These are phyloP conservation scores for Wallemia hederae DNA, from an alignment of 1,284 basidiomycete species.

Conservation along the genomic window DNA sequence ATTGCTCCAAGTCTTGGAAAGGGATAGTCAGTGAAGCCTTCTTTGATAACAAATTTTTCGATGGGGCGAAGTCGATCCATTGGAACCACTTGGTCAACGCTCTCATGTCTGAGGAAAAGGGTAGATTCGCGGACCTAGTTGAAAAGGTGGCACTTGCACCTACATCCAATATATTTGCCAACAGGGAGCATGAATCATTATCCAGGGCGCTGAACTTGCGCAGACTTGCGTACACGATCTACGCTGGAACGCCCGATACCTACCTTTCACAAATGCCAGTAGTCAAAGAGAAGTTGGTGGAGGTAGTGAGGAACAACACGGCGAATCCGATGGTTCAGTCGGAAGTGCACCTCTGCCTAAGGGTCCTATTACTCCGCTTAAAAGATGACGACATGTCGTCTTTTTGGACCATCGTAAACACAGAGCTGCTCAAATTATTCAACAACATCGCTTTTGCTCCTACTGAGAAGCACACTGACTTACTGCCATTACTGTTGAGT, in stretches of 20 bases:
- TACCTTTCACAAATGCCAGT: constrained; percentile 66
- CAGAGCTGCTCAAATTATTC: constrained; percentile 46
- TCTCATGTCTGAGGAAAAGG: constrained; percentile 60
- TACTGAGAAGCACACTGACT: constrained; percentile 42
- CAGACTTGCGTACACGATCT: constrained; percentile 54
- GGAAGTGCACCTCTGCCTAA: constrained; percentile 48
- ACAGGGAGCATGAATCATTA: constrained; percentile 73
- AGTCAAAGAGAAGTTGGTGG: constrained; percentile 89
- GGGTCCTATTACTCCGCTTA: constrained; percentile 72
- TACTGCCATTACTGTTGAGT: constrained; percentile 48
- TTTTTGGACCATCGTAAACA: constrained; percentile 87
- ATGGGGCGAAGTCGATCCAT: constrained; percentile 26
- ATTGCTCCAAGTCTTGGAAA: constrained; percentile 57
- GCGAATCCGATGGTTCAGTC: constrained; percentile 61
- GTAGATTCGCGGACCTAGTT: constrained; percentile 53
- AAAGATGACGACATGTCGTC: constrained; percentile 69
- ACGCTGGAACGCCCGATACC: constrained; percentile 61
- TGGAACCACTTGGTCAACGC: constrained; percentile 58
- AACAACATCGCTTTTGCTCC: constrained; percentile 21
- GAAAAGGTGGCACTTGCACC: constrained; percentile 52
- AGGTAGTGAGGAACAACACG: constrained; percentile 46
- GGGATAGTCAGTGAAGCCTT: constrained; percentile 48
- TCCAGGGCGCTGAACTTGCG: constrained; percentile 65
- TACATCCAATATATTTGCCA: constrained; percentile 88
- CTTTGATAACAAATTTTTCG: constrained; percentile 65